Base-by-base conservation (phyloP, 208 protist genomes). In the Wallacemonas sp. region DNA sequence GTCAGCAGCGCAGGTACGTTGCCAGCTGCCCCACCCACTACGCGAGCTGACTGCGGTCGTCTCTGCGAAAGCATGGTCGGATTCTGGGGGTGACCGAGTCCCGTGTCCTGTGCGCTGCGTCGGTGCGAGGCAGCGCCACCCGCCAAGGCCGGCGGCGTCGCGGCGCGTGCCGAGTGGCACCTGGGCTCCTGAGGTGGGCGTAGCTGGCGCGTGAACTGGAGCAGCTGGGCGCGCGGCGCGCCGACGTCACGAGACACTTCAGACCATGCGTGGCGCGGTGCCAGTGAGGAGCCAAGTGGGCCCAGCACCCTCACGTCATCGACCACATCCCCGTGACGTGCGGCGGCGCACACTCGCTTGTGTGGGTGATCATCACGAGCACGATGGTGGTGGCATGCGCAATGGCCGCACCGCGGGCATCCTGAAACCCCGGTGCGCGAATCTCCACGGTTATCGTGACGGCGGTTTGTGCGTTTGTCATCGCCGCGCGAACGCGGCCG, bases 161-260 rank as follows among this genome's bases (percentile, higher is more conserved):
- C 13, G 0, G 38, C 8, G 38, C 62, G 73, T 4, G 73, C 46
- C 0, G 62, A 50, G 24, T 73, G 66, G 10, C n/a, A 26, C 38
- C 45, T 36, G 19, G 81, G 81, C 19, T 74, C 64, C 10, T 78
- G 46, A 24, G 81, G 81, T 0, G 81, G 70, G 17, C 66, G 52
- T 58, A 83, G 71, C 19, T 59, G 64, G 50, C 57, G 50, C n/a
- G 68, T 44, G 50, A 83, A 78, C 50, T 74, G 33, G 53, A 83
- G 41, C 8, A 78, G 44, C 54, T 66, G 46, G 1, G 73, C 45
- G n/a, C 39, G 30, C 24, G 52, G 52, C 22, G 55, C 39, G 15
- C 8, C 22, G 29, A n/a, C 33, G n/a, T 17, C n/a, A 21, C 15
- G n/a, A n/a, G n/a, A n/a, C n/a, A n/a, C n/a, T n/a, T n/a, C n/a